Evolutionary conservation across 164 flowering plant species (phyloP).

Genomic region (grape (Vitis vinifera)): ASM3070453v1 NC_081818.1:26252501-26253000

Average conservation of each 20-base stretch:
- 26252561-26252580: not conserved
- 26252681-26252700: not conserved
- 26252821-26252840: not conserved
- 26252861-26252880: not conserved
- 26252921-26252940: slow-evolving; percentile 2
- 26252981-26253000: not conserved
- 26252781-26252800: not conserved
- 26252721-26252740: not conserved
- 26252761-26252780: not conserved
- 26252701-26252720: not conserved
- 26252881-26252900: not conserved
- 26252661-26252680: not conserved
- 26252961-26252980: not conserved
- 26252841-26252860: slow-evolving; percentile 5
- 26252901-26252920: not conserved
- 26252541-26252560: not conserved
- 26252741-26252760: not conserved
- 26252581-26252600: not conserved
- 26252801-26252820: not conserved
- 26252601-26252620: not conserved
- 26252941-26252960: slow-evolving; percentile 2
- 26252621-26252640: not conserved
- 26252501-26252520: slow-evolving; percentile 5
- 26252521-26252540: not conserved
- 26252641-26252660: not conserved